A percentile compares a stretch with the other conserved stretches of the same genome.
phyloP scores from a whole-genome alignment of 768 basidiomycete genomes.

The Rhizopogon roseolus region DNA sequence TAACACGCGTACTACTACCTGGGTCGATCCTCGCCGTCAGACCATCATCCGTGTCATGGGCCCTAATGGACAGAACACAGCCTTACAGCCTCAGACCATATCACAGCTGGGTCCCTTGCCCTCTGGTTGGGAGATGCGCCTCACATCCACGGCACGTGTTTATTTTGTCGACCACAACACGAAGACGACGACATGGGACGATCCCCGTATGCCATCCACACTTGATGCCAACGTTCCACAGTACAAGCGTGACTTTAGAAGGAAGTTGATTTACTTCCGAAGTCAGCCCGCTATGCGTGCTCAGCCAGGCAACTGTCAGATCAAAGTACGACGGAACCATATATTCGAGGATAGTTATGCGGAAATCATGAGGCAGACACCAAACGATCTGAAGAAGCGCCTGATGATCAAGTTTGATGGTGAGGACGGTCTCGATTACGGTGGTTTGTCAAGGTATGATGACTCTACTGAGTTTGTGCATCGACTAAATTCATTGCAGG shows the following conservation, averaged over 20 bases:
- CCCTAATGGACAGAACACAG: constrained; percentile 82
- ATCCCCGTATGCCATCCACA: constrained; percentile 92
- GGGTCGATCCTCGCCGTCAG: constrained; percentile 98
- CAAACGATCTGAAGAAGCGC: constrained; percentile 96
- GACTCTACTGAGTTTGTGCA: background rate
- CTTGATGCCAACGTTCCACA: constrained; percentile 97
- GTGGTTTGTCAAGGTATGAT: constrained; percentile 87
- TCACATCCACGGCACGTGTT: constrained; percentile 95
- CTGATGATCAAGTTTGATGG: constrained; percentile 99
- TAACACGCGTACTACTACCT: constrained; percentile 99
- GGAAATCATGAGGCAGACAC: constrained; percentile 99
- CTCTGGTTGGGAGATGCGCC: constrained; percentile 99
- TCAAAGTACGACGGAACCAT: constrained; percentile 96
- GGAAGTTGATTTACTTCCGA: constrained; percentile 99
- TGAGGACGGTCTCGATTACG: constrained; percentile 98
- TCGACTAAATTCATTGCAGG: constrained; percentile 38
- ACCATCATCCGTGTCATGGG: constrained; percentile 97
- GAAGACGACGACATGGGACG: constrained; percentile 99
- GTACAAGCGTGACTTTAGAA: constrained; percentile 98
- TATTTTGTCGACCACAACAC: constrained; percentile 99
- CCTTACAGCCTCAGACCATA: constrained; percentile 91
- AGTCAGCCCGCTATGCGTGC: constrained; percentile 98
- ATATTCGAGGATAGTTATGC: constrained; percentile 99
- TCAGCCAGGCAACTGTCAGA: constrained; percentile 98
- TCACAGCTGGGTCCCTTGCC: constrained; percentile 96